Base-by-base conservation (phyloP, 768 basidiomycete genomes). In the Gloeostereum incarnatum region DNA sequence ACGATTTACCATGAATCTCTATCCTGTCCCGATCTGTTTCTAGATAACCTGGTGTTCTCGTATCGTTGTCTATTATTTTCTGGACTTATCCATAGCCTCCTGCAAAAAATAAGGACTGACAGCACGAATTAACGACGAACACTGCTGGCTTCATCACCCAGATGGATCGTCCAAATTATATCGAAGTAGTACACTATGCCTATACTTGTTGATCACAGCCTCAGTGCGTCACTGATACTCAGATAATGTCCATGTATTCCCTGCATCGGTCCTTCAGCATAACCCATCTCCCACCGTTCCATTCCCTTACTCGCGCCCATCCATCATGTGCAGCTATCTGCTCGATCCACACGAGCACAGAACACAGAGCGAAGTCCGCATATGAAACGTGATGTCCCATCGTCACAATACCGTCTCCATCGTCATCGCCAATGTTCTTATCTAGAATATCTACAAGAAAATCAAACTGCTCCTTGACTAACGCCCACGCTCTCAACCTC, bases 281-380 rank as follows among this genome's bases (percentile, higher is more conserved):
- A 26, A 55, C 55, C 73, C 73, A 75, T 20, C 71, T 50, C 2
- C 73, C 70, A 3, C 58, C 62, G 40, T 71, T 64, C 73, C 73
- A 75, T 16, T 61, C 57, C 23, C 62, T 51, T 2, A 75, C 55
- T 32, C 65, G 52, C 22, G 54, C 50, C 73, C 73, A 75, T 17
- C 68, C 70, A 31, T 74, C 69, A 29, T 68, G 65, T 7, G 69
- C 66, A 2, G 71, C 60, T 18, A 75, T 60, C 32, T 60, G 61
- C 45, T 73, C 66, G 13, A 74, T 63, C 71, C 69, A 75, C 26
- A 74, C 56, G 14, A 75, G 50, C 14, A 70, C 55, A 1, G 73
- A 61, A 39, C 69, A 71, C 5, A 75, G 46, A 1, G 68, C 65
- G 43, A 75, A 73, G 41, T 75, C 73, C 7, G 69, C 71, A 39